Evolutionary conservation across 345 rosid genomes (phyloP).

Genomic region (Eutrema yunnanense): DNA sequence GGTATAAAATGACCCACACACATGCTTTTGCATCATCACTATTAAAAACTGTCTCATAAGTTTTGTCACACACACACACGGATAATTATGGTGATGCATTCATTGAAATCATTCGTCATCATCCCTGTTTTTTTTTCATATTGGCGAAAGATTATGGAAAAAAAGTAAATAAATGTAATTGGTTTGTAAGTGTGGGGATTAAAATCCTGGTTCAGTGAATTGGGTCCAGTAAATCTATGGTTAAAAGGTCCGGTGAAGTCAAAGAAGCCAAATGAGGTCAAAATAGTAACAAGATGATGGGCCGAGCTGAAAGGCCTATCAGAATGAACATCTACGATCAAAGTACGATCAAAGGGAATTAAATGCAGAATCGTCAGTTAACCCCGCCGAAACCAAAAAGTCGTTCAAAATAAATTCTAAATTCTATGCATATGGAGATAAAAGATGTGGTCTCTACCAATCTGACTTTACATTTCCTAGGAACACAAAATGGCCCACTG

Average conservation of each 20-base stretch:
- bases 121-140: not conserved
- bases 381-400: too few species aligned
- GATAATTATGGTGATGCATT: slow-evolving; percentile 2
- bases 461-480: slow-evolving; percentile 16
- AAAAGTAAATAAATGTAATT: not conserved
- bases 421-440: slow-evolving; percentile 24
- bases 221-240: too few species aligned
- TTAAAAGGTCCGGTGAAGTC: too few species aligned
- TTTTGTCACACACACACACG: slow-evolving; percentile 12
- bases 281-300: too few species aligned
- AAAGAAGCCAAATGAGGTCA: too few species aligned
- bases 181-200: not conserved
- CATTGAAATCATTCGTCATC: slow-evolving; percentile 1
- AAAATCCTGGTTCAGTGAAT: too few species aligned
- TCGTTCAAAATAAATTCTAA: not conserved
- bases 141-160: not conserved
- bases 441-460: slow-evolving; percentile 15
- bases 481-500: slow-evolving; percentile 34
- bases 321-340: too few species aligned
- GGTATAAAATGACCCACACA: slow-evolving; percentile 16
- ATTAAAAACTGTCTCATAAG: not conserved
- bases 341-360: too few species aligned
- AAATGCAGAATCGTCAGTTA: too few species aligned
- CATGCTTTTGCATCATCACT: slow-evolving; percentile 15
- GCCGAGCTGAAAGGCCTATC: too few species aligned